Base-by-base conservation (phyloP, 345 rosid genomes). In the Reutealis trisperma region DNA sequence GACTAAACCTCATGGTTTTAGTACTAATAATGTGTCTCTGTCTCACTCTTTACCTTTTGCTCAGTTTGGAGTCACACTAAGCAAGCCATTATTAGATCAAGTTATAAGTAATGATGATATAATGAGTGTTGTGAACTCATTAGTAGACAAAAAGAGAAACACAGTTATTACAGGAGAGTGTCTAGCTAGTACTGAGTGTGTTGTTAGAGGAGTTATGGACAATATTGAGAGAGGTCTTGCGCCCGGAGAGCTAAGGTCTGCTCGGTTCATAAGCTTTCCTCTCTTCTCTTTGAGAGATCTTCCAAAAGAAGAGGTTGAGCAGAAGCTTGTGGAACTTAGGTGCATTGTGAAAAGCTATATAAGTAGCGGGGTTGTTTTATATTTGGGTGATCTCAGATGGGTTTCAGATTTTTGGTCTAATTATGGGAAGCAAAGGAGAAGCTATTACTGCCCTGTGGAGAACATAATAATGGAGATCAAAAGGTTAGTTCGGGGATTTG, bases 311-410 rank as follows among this genome's bases (percentile, higher is more conserved):
- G 89, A 89, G 78, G 82, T 89, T 47, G 91, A 91, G 76, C 84
- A 80, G 82, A 89, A 87, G 85, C 78, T 91, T 13, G 63, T 72
- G 66, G 90, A 91, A 79, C 83, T 91, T 22, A 86, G 90, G 76
- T 82, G 84, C 79, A 84, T 75, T 21, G 81, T 85, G 60, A 89
- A 83, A 80, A 85, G 85, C 76, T 82, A 75, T 58, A 44, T 73
- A 42, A 86, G 81, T 24, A 82, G 86, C 52, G 91, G 91, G 62
- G 78, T 85, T 11, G 84, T 89, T 49, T 76, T 91, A 72, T 91
- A 89, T 64, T 71, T 91, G 71, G 95, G 93, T 80, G 95, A 91
- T 81, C 82, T 91, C 58, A 84, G 85, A 60, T 89, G 87, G 83
- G 78, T 88, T 49, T 77, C 88, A 15, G 93, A 91, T 61, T 83